These are phyloP conservation scores for Zygoascus flipseniorum DNA, from an alignment of 805 yeast genomes.

Conservation along the genomic window DNA sequence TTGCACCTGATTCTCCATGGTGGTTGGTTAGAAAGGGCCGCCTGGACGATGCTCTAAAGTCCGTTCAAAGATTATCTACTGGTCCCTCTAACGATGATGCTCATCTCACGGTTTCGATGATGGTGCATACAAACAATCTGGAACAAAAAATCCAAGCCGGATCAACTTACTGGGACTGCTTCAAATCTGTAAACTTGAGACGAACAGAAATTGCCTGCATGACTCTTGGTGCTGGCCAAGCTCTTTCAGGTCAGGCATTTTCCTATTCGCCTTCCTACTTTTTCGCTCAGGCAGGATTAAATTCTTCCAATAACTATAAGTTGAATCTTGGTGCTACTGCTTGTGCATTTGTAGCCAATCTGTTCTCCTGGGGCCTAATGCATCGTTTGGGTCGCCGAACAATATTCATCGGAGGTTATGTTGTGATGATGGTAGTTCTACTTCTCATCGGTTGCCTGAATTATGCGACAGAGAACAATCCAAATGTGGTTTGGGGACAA, in stretches of 20 bases:
- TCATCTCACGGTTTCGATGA: not conserved
- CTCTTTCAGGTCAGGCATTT: conserved; percentile 17
- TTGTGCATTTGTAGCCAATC: conserved; percentile 39
- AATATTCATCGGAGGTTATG: conserved; percentile 28
- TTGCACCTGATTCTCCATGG: conserved; percentile 52
- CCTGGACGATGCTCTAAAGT: conserved; percentile 35
- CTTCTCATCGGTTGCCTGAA: conserved; percentile 36
- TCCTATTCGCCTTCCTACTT: conserved; percentile 31
- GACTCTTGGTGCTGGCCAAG: conserved; percentile 37
- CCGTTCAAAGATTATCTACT: conserved; percentile 1
- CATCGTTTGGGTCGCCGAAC: conserved; percentile 19
- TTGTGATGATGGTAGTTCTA: conserved; percentile 30
- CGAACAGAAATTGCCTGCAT: conserved; percentile 33
- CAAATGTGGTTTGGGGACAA: conserved; percentile 21
- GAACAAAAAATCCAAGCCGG: conserved; percentile 8
- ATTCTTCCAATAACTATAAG: conserved; percentile 30
- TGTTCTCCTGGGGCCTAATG: conserved; percentile 17
- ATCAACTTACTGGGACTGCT: conserved; percentile 8
- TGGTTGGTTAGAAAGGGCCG: conserved; percentile 40
- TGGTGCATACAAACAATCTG: conserved; percentile 30
- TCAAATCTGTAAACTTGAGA: conserved; percentile 10
- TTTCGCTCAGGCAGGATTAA: conserved; percentile 36
- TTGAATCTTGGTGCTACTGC: conserved; percentile 39
- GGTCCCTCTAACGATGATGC: not conserved
- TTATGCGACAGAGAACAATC: conserved; percentile 24